These are phyloP conservation scores for Cryptomeria japonica DNA, from an alignment of 75 land plant species.

Conservation along the genomic window DNA sequence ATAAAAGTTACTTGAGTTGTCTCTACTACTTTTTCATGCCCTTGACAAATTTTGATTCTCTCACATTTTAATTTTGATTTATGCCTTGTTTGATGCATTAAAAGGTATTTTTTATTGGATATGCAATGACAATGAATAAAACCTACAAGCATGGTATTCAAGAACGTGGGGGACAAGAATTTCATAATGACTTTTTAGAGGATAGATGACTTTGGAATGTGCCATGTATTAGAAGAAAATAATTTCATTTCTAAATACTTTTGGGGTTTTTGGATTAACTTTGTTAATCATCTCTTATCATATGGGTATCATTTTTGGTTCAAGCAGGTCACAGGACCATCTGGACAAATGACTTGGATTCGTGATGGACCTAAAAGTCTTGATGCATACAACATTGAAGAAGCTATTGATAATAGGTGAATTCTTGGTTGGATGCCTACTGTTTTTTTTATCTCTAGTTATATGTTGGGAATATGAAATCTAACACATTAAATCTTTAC, in stretches of 20 bases:
- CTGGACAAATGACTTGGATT: constrained; percentile 94
- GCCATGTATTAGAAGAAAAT: not conserved
- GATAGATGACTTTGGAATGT: no score
- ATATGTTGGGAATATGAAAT: constrained; percentile 5
- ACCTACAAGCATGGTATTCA: no score
- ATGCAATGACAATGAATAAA: no score
- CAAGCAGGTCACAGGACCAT: constrained; percentile 77
- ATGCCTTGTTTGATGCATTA: no score
- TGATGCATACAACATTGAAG: constrained; percentile 63
- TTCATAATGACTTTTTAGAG: no score
- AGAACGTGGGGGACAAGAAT: no score
- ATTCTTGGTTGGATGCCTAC: not conserved
- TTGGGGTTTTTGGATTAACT: not conserved
- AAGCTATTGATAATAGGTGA: constrained; percentile 79
- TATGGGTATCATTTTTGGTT: not conserved
- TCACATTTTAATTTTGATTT: no score
- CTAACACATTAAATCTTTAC: not conserved
- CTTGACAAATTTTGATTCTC: no score
- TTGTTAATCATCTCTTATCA: not conserved
- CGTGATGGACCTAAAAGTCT: constrained; percentile 73
- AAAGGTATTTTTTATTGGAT: no score
- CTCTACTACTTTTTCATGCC: no score
- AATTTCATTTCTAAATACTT: not conserved
- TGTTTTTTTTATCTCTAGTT: not conserved
- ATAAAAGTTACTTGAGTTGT: no score